These are phyloP conservation scores for Eucalyptus sp. DNA, from an alignment of 345 rosid species.

Conservation along the genomic window DNA sequence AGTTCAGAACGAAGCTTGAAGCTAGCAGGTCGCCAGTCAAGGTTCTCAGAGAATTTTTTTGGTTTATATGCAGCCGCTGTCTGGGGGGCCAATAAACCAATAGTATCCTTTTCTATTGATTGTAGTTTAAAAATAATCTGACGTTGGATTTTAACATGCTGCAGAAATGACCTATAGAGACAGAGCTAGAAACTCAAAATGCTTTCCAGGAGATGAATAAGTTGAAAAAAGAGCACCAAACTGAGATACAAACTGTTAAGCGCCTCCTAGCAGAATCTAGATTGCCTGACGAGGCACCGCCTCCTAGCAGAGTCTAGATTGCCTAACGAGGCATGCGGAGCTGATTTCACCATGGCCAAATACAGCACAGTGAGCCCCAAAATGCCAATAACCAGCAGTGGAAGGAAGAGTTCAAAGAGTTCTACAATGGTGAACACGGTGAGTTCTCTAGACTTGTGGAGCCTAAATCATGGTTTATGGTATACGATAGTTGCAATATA, in stretches of 20 bases:
- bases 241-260: slow-evolving; percentile 16
- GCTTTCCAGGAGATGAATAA: slow-evolving; percentile 40
- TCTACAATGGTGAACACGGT: slow-evolving; percentile 28
- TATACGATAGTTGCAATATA: slow-evolving; percentile 70
- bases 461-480: slow-evolving; percentile 53
- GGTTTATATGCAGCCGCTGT: not conserved
- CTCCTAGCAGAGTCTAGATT: slow-evolving; percentile 30
- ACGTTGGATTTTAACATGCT: not conserved
- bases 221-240: slow-evolving; percentile 45
- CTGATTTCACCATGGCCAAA: slow-evolving; percentile 22
- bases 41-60: slow-evolving; percentile 9
- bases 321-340: slow-evolving; percentile 6
- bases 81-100: not conserved
- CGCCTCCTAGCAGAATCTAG: slow-evolving; percentile 32
- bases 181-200: slow-evolving; percentile 50
- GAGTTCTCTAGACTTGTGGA: slow-evolving; percentile 9
- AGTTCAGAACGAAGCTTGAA: slow-evolving; percentile 70
- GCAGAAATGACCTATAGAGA: slow-evolving; percentile 55
- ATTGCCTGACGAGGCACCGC: slow-evolving; percentile 26
- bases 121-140: not conserved
- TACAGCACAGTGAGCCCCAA: slow-evolving; percentile 32
- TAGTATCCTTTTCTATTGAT: not conserved
- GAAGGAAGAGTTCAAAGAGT: slow-evolving; percentile 60
- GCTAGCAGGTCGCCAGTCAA: slow-evolving; percentile 37
- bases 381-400: slow-evolving; percentile 39